A percentile compares a stretch with the other conserved stretches of the same genome.
These are phyloP conservation scores for Sporisorium graminicola DNA, from an alignment of 1,284 basidiomycete species.

Conservation along the genomic window DNA sequence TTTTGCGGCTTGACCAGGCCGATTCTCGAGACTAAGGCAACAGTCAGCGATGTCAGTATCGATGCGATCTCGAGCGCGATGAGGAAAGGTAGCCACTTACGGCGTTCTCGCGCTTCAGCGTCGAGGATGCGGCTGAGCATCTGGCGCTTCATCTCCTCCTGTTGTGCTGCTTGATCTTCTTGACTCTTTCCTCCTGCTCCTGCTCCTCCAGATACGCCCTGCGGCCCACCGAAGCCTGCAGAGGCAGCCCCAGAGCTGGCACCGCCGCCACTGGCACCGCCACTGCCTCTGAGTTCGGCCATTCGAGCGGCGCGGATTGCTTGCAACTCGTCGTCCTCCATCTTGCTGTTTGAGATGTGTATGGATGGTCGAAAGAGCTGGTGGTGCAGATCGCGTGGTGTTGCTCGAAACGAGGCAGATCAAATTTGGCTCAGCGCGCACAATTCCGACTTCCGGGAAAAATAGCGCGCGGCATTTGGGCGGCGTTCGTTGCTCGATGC, in stretches of 20 bases:
- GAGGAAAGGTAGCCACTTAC: slow-evolving; percentile 75
- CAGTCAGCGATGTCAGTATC: not conserved
- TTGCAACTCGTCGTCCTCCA: slow-evolving; percentile 69
- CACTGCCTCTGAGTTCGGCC: slow-evolving; percentile 59
- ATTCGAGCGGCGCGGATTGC: slow-evolving; percentile 68
- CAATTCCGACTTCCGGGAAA: slow-evolving; percentile 8
- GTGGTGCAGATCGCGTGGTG: slow-evolving; percentile 4
- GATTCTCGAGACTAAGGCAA: slow-evolving; percentile 82
- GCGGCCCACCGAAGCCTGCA: slow-evolving; percentile 23
- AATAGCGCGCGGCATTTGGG: not conserved
- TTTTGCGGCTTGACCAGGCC: slow-evolving; percentile 90
- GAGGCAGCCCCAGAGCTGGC: slow-evolving; percentile 23
- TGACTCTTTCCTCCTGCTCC: slow-evolving; percentile 69
- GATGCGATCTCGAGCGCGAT: slow-evolving; percentile 4
- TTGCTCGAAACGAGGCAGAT: not conserved
- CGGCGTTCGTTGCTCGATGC: no score
- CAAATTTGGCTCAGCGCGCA: slow-evolving; percentile 10
- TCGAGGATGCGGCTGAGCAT: slow-evolving; percentile 91
- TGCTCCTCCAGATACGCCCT: slow-evolving; percentile 60
- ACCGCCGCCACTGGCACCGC: slow-evolving; percentile 27
- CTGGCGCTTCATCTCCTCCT: slow-evolving; percentile 73
- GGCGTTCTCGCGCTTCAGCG: slow-evolving; percentile 85
- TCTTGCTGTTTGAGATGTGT: slow-evolving; percentile 23
- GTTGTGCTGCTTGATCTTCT: slow-evolving; percentile 68
- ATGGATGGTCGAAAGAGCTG: not conserved